These are phyloP conservation scores for Lobosporangium transversale DNA, from an alignment of 192 early-diverging fungal genomes.

Conservation along the genomic window DNA sequence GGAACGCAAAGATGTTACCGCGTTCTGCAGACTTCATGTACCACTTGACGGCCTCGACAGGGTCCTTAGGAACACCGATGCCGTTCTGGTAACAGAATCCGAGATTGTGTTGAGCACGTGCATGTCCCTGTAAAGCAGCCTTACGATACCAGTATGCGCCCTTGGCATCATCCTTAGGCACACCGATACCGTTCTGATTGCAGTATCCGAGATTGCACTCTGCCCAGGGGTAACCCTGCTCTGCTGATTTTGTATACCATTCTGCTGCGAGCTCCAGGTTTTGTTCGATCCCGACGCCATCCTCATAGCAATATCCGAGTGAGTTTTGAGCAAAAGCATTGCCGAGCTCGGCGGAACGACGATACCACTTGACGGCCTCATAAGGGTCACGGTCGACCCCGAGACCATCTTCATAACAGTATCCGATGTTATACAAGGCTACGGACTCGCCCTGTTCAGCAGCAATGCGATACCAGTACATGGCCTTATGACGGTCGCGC, in stretches of 20 bases:
- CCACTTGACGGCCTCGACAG: conserved; percentile 61
- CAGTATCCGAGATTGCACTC: conserved; percentile 85
- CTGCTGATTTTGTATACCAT: conserved; percentile 63
- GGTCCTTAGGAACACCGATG: conserved; percentile 73
- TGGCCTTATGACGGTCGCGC: conserved; percentile 58
- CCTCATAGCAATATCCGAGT: conserved; percentile 87
- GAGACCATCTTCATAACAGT: conserved; percentile 83
- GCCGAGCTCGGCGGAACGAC: conserved; percentile 71
- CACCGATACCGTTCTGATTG: conserved; percentile 71
- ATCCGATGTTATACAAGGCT: conserved; percentile 85
- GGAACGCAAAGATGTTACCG: conserved; percentile 67
- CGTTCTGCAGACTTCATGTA: conserved; percentile 58
- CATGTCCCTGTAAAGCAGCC: conserved; percentile 68
- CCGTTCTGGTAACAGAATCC: conserved; percentile 92
- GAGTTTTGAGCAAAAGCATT: conserved; percentile 89
- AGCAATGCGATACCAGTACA: conserved; percentile 70
- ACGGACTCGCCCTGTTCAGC: conserved; percentile 78
- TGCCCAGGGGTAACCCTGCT: conserved; percentile 64
- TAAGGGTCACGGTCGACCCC: conserved; percentile 61
- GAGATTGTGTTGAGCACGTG: conserved; percentile 69
- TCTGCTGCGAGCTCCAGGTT: conserved; percentile 62
- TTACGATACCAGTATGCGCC: conserved; percentile 69
- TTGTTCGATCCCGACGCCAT: conserved; percentile 77
- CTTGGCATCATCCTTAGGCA: conserved; percentile 54
- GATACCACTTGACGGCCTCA: conserved; percentile 74